These are phyloP conservation scores for Medicago ruthenica DNA, from an alignment of 306 rosid species.

Conservation along the genomic window DNA sequence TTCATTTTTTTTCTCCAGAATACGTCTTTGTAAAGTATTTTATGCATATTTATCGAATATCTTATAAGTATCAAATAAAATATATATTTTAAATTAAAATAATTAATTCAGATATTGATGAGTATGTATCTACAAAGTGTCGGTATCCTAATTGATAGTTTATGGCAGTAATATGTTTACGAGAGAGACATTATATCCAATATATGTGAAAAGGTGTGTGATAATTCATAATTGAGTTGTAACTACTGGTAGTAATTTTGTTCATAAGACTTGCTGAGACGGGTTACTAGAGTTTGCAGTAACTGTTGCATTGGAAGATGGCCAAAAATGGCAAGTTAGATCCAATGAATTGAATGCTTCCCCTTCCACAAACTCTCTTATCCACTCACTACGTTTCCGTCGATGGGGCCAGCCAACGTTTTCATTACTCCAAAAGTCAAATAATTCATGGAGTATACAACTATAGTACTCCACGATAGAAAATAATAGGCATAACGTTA, in stretches of 20 bases:
- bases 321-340: not conserved
- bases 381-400: conserved; percentile 26
- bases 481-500: not conserved
- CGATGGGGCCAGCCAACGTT: not conserved
- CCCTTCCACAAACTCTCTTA: not conserved
- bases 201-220: not conserved
- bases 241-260: not conserved
- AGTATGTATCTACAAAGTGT: too few relatives aligned
- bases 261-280: not conserved
- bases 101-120: too few relatives aligned
- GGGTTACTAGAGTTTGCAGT: not conserved
- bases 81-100: too few relatives aligned
- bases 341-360: not conserved
- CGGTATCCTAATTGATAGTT: too few relatives aligned
- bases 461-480: not conserved
- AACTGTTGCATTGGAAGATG: not conserved
- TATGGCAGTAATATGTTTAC: too few relatives aligned
- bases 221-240: not conserved
- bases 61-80: too few relatives aligned
- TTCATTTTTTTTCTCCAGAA: too few relatives aligned
- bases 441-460: not conserved
- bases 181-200: not conserved
- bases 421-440: not conserved
- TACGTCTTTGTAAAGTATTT: too few relatives aligned
- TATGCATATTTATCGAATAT: too few relatives aligned